These are phyloP conservation scores for Mollisiaceae sp. DNA, from an alignment of 2,329 filamentous ascomycete genomes.

Conservation along the genomic window DNA sequence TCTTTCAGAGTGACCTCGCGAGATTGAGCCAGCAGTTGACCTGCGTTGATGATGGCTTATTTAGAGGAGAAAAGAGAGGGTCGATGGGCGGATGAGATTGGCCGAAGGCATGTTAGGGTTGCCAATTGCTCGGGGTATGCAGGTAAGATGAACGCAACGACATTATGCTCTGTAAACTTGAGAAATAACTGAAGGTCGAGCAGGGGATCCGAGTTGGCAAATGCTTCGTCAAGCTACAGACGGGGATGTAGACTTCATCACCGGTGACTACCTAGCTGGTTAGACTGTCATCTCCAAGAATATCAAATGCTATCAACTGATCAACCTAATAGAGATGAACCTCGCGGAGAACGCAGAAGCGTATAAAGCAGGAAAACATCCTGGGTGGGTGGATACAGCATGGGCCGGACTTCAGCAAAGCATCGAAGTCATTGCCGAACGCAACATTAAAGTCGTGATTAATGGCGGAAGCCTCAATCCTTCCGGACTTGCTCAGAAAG, in stretches of 20 bases:
- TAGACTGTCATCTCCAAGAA: neutral
- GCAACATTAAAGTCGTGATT: conserved; percentile 2
- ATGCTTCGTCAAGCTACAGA: conserved; percentile 9
- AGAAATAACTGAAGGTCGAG: neutral
- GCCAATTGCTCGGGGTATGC: conserved; percentile 9
- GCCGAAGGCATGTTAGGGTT: neutral
- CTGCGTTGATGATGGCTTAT: neutral
- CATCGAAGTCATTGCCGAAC: conserved; percentile 8
- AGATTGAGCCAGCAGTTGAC: no score
- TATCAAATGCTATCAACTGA: neutral
- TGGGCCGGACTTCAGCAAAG: conserved; percentile 2
- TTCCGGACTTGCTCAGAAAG: conserved; percentile 8
- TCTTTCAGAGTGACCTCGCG: neutral
- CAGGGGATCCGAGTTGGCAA: conserved; percentile 4
- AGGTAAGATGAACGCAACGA: neutral
- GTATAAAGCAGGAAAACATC: neutral
- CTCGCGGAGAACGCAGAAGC: conserved; percentile 6
- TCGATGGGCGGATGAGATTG: neutral
- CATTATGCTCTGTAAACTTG: neutral
- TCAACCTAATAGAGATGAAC: neutral
- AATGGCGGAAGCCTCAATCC: conserved; percentile 9
- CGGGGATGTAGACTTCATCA: conserved; percentile 6
- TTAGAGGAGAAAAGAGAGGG: neutral
- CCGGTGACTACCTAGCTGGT: neutral
- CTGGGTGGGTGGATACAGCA: neutral